phyloP scores from a whole-genome alignment of 2,329 filamentous ascomycete species.

The Aspergillus hortae region DNA sequence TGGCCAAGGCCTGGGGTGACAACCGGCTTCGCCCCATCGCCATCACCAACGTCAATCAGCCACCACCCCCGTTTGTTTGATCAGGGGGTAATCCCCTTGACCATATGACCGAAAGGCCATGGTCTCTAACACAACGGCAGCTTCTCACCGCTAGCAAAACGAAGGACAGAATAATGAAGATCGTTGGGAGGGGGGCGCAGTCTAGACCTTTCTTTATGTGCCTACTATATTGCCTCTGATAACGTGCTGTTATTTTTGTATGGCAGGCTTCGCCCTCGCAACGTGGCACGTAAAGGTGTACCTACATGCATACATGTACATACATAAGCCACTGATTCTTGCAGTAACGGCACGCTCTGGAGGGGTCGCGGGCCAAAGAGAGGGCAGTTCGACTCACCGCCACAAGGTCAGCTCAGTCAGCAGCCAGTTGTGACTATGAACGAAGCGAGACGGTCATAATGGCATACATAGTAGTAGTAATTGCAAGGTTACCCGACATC shows the following conservation, averaged over 20 bases:
- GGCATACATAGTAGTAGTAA: neutral
- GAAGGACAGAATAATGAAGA: neutral
- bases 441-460: neutral
- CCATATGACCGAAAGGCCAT: neutral
- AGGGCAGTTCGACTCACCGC: slow-evolving; percentile 10
- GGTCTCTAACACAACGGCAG: neutral
- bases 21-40: neutral
- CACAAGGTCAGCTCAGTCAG: slow-evolving; percentile 9
- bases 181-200: neutral
- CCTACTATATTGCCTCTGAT: neutral
- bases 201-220: neutral
- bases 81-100: neutral
- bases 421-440: slow-evolving; percentile 2
- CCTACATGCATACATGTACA: slow-evolving; percentile 5
- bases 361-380: neutral
- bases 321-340: slow-evolving; percentile 8
- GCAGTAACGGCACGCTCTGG: slow-evolving; percentile 6
- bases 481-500: neutral
- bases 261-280: slow-evolving; percentile 2
- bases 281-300: slow-evolving; percentile 12
- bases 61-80: neutral
- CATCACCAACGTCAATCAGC: neutral
- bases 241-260: slow-evolving; percentile 4
- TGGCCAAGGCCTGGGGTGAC: neutral
- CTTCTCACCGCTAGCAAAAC: neutral